Percentiles rank a stretch among this genome's conserved stretches.
phyloP scores from a whole-genome alignment of 208 protist genomes.

The Acanthamoeba royreba region DNA sequence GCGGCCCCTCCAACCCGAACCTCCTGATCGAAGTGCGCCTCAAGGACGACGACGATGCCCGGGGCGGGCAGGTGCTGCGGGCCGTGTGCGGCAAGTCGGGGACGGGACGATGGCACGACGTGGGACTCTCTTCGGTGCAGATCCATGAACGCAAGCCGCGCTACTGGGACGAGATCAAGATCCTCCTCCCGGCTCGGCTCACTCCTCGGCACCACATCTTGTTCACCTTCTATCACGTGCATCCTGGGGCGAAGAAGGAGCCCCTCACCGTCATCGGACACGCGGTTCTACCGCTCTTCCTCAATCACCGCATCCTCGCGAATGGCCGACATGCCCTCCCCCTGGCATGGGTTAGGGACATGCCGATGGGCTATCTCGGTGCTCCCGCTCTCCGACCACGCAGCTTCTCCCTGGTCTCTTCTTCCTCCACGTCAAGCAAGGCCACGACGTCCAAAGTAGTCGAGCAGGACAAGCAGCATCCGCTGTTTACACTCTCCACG shows the following conservation, averaged over 20 bases:
- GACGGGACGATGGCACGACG: background rate
- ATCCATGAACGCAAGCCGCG: background rate
- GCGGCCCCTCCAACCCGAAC: background rate
- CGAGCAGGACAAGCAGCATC: slow-evolving; percentile 15
- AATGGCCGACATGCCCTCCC: background rate
- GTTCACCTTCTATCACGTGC: slow-evolving; percentile 69
- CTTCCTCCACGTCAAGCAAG: background rate
- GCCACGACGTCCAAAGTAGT: background rate
- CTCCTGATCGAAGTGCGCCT: background rate
- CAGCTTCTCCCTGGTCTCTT: background rate
- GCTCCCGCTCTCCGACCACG: background rate
- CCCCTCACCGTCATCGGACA: background rate
- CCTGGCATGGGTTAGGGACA: background rate
- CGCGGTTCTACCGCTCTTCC: background rate
- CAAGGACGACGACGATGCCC: background rate
- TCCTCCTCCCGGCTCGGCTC: slow-evolving; percentile 49
- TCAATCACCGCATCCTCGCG: background rate
- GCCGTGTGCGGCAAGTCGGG: background rate
- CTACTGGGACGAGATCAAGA: slow-evolving; percentile 61
- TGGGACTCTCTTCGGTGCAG: background rate
- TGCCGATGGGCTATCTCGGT: background rate
- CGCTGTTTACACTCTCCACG: slow-evolving; percentile 22
- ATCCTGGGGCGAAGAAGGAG: background rate
- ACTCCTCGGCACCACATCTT: slow-evolving; percentile 52
- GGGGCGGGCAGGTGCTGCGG: background rate